Percentiles rank a stretch among this genome's conserved stretches.
phyloP scores from a whole-genome alignment of 306 rosid species.

The Macrotyloma uniflorum region DNA sequence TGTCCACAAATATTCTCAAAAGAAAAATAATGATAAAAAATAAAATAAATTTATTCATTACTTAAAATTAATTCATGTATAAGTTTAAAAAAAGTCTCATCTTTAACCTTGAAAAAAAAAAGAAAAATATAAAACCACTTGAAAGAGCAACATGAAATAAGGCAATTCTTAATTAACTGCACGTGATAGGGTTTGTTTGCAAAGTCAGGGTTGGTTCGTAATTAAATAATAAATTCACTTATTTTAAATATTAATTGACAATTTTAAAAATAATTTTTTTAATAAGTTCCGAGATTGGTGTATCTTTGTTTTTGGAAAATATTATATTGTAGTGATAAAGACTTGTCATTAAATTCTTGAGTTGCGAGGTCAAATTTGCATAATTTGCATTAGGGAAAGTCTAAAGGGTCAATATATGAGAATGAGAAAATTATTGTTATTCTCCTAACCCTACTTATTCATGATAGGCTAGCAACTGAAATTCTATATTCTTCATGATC shows the following conservation, averaged over 20 bases:
- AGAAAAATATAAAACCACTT: background rate
- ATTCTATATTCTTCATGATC: constrained; percentile 6
- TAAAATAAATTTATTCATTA: too few species aligned
- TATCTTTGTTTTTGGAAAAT: too few species aligned
- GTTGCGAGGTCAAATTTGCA: constrained; percentile 16
- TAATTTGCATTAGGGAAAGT: background rate
- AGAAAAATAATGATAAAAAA: too few species aligned
- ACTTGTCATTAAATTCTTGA: constrained; percentile 15
- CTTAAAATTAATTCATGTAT: too few species aligned
- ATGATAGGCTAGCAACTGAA: constrained; percentile 20
- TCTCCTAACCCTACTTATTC: constrained; percentile 12
- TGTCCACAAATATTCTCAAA: too few species aligned
- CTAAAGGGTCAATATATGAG: constrained; percentile 8
- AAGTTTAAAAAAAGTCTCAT: background rate
- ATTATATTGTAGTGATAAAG: background rate
- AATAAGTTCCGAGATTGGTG: too few species aligned
- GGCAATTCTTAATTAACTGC: too few species aligned
- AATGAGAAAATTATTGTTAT: background rate
- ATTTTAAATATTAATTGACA: background rate
- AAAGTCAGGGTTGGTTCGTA: background rate
- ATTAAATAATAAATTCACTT: background rate
- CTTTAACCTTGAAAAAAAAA: background rate
- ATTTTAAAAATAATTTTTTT: too few species aligned
- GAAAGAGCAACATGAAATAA: background rate
- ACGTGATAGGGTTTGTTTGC: background rate